These are phyloP conservation scores for Chenopodium album DNA, from an alignment of 148 eudicot genomes.

Conservation along the genomic window DNA sequence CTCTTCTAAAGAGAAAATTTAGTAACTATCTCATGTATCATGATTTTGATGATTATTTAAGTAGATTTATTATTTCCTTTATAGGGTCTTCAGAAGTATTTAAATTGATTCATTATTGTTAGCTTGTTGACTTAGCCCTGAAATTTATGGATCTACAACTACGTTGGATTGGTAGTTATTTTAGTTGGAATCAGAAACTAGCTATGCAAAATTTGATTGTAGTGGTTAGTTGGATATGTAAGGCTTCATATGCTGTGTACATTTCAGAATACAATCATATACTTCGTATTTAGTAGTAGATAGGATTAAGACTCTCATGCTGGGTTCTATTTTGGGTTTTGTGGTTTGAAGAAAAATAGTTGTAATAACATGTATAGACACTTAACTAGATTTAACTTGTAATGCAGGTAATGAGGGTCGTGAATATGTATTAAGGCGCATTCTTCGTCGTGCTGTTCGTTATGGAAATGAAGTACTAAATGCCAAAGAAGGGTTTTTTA, in stretches of 20 bases:
- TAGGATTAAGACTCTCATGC: neutral
- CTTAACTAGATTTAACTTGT: neutral
- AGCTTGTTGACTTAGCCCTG: neutral
- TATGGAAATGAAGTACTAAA: conserved; percentile 91
- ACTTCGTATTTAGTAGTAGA: neutral
- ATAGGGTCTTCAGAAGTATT: neutral
- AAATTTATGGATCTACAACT: neutral
- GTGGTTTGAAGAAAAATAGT: neutral
- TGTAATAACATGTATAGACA: neutral
- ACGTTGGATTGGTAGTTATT: neutral
- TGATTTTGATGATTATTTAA: neutral
- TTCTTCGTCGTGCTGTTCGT: conserved; percentile 96
- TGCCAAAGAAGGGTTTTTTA: conserved; percentile 83
- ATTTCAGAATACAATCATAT: neutral
- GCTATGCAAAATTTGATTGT: neutral
- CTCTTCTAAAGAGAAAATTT: neutral
- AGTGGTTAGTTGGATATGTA: neutral
- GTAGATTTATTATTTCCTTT: neutral
- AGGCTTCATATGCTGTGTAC: neutral
- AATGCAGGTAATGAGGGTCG: conserved; percentile 89
- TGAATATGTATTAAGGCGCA: conserved; percentile 93
- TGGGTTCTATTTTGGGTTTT: neutral
- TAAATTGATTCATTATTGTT: neutral
- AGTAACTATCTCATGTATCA: neutral
- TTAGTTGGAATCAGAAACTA: neutral